phyloP scores from a whole-genome alignment of 129 eudicot genomes.

The Flaveria sonorensis region DNA sequence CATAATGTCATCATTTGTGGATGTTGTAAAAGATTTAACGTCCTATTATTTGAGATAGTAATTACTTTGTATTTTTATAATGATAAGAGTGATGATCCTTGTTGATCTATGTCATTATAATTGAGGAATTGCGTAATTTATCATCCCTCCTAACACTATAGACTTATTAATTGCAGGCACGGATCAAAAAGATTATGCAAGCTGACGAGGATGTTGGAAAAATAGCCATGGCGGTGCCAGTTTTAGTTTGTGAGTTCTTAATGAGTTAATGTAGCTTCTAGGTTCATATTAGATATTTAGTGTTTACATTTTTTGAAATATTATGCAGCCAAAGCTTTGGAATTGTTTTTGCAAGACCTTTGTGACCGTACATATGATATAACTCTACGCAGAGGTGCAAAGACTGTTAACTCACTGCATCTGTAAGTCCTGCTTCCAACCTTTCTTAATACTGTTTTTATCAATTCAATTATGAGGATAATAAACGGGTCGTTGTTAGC shows the following conservation, averaged over 20 bases:
- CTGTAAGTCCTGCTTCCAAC: slow-evolving; percentile 66
- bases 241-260: slow-evolving; percentile 74
- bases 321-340: slow-evolving; percentile 87
- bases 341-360: slow-evolving; percentile 84
- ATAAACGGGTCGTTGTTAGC: neutral
- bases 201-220: slow-evolving; percentile 94
- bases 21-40: neutral
- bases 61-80: neutral
- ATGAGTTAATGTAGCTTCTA: slow-evolving; percentile 2
- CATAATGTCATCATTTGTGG: neutral
- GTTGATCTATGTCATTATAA: neutral
- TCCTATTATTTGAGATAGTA: neutral
- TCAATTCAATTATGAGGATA: neutral
- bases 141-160: neutral
- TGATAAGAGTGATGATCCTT: neutral
- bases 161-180: slow-evolving; percentile 53
- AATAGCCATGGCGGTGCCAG: slow-evolving; percentile 93
- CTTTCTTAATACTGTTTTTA: neutral
- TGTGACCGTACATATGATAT: slow-evolving; percentile 88
- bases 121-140: neutral
- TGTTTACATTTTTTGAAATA: slow-evolving; percentile 3
- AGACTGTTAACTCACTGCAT: slow-evolving; percentile 82
- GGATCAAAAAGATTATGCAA: slow-evolving; percentile 90
- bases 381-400: slow-evolving; percentile 82
- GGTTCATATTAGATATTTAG: neutral